Base-by-base conservation (phyloP, 2,329 filamentous ascomycete species). In the Clonostachys rhizophaga region DNA sequence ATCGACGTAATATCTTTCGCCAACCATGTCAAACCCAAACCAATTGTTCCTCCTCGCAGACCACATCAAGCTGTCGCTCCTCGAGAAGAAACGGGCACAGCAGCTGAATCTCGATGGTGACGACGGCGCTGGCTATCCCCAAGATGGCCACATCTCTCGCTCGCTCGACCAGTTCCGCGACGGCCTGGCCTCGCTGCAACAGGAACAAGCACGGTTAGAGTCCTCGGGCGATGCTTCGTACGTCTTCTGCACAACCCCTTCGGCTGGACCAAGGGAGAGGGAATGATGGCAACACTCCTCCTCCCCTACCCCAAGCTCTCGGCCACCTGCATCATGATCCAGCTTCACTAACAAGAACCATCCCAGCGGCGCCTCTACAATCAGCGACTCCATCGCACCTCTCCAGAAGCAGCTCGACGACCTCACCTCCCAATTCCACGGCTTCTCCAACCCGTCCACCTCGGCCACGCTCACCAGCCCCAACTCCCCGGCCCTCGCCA, bases 1-100 rank as follows among this genome's bases (percentile, higher is more conserved):
- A 30, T 30, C 24, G 24, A 30, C 24, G 24, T 30, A 30, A 30
- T 30, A 30, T 30, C 8, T 24, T 24, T 30, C 43, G 35, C 24
- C 43, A 33, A 18, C 47, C 48, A 68, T 68, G 65, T 62, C 65
- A 39, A 84, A 78, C 56, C 69, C 79, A 37, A 84, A 83, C 60
- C 91, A 96, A 67, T 85, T 97, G 55, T 90, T 91, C 65, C 86
- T 97, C 46, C 83, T 97, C 49, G 90, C 91, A 60, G 94, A 99
- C 71, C 92, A 97, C 69, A 89, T 97, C 76, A 96, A 97, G 70
- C 82, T 97, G 51, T 96, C 91, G 13, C 79, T 99, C 14, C 83
- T 97, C 24, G 94, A 97, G 72, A 84, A 92, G 49, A 86, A 95
- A 70, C 85, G 92, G 49, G 90, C 91, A 43, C 83, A 89, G 58